phyloP scores from a whole-genome alignment of 495 filamentous ascomycete genomes.

The Mytilinidion resinicola region DNA sequence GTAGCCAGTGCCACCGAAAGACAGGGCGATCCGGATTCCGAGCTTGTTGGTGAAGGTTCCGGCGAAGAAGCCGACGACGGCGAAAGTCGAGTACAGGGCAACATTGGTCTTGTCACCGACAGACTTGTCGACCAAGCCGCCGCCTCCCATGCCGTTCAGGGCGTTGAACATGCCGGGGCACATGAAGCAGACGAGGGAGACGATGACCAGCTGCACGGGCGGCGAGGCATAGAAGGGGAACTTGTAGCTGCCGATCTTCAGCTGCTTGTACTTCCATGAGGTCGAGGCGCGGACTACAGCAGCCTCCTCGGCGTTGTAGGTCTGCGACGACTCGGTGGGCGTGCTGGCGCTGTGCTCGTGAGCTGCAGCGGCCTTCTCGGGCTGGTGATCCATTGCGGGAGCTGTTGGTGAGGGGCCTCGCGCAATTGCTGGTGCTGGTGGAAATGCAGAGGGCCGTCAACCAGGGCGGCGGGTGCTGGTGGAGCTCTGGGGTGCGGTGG shows the following conservation, averaged over 20 bases:
- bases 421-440: too few relatives aligned
- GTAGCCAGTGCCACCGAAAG: constrained; percentile 79
- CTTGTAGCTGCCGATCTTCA: constrained; percentile 49
- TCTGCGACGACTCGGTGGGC: constrained; percentile 6
- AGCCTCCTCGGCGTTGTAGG: constrained; percentile 30
- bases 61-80: constrained; percentile 49
- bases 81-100: constrained; percentile 42
- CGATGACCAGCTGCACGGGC: constrained; percentile 63
- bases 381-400: too few relatives aligned
- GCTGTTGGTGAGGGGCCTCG: too few relatives aligned
- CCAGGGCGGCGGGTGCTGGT: not conserved
- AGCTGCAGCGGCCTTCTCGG: not conserved
- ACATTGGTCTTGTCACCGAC: constrained; percentile 43
- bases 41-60: constrained; percentile 57
- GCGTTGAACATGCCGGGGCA: constrained; percentile 64
- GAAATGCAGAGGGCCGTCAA: too few relatives aligned
- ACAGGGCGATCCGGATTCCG: constrained; percentile 64
- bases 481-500: not conserved
- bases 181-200: constrained; percentile 81
- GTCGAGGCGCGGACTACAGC: constrained; percentile 29
- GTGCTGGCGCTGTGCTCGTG: constrained; percentile 16
- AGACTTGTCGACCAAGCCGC: constrained; percentile 41
- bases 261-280: constrained; percentile 64
- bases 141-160: constrained; percentile 48
- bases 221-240: constrained; percentile 72